Evolutionary conservation across 805 yeast genomes (phyloP).

Genomic region (Teunomyces kruisii): DNA sequence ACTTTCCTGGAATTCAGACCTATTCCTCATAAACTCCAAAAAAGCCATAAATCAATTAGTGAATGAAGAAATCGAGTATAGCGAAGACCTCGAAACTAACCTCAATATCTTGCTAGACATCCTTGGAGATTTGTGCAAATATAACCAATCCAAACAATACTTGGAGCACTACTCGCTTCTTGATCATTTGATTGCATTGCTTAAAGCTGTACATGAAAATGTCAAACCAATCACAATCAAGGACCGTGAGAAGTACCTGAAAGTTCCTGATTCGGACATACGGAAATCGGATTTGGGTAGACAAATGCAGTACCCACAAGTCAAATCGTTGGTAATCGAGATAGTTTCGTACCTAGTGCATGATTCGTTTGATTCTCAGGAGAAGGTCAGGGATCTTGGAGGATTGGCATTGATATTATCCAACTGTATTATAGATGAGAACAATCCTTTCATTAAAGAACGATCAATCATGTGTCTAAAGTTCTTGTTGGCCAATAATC

Average conservation of each 20-base stretch:
- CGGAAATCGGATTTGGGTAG: constrained; percentile 15
- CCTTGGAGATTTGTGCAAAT: constrained; percentile 41
- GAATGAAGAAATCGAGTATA: neutral
- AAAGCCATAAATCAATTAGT: neutral
- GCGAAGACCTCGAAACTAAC: constrained; percentile 8
- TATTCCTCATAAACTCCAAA: constrained; percentile 20
- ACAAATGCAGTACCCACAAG: constrained; percentile 43
- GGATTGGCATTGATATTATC: constrained; percentile 74
- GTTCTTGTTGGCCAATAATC: constrained; percentile 63
- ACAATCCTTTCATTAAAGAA: constrained; percentile 88
- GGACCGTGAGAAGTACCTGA: constrained; percentile 18
- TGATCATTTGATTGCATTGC: constrained; percentile 31
- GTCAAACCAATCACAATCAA: constrained; percentile 18
- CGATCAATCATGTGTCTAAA: constrained; percentile 77
- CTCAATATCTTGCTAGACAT: constrained; percentile 37
- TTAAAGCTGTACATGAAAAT: constrained; percentile 42
- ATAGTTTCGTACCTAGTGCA: constrained; percentile 58
- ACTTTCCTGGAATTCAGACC: constrained; percentile 41
- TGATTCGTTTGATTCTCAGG: constrained; percentile 59
- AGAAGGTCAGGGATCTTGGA: constrained; percentile 58
- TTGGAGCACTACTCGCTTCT: constrained; percentile 42
- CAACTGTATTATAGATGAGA: constrained; percentile 80
- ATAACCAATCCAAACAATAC: constrained; percentile 39
- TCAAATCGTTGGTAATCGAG: constrained; percentile 67
- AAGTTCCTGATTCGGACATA: neutral